These are phyloP conservation scores for Zancudomyces culisetae DNA, from an alignment of 371 early-diverging fungal species.

Conservation along the genomic window DNA sequence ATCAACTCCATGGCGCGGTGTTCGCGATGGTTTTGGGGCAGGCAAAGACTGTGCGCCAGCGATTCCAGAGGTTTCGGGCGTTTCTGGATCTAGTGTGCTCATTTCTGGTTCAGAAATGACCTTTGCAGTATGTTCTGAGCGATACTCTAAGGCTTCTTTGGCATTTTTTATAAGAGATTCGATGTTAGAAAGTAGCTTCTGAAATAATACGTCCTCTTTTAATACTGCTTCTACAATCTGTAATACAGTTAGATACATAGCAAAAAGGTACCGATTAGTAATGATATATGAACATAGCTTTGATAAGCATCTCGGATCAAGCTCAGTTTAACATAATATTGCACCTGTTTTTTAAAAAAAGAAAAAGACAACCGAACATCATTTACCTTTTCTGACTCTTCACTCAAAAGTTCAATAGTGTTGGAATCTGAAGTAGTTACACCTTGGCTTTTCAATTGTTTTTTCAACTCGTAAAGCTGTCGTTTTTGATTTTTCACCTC, in stretches of 20 bases:
- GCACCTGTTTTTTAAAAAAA: background rate
- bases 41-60: too few relatives aligned
- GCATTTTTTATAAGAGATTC: slow-evolving; percentile 23
- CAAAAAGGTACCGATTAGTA: too few relatives aligned
- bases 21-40: too few relatives aligned
- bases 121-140: slow-evolving; percentile 19
- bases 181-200: slow-evolving; percentile 20
- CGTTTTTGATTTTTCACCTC: slow-evolving; percentile 17
- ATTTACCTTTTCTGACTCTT: background rate
- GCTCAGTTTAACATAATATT: too few relatives aligned
- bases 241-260: too few relatives aligned
- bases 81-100: too few relatives aligned
- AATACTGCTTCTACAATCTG: slow-evolving; percentile 23
- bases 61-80: too few relatives aligned
- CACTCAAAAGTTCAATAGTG: background rate
- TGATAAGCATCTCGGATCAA: too few relatives aligned
- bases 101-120: slow-evolving; percentile 12
- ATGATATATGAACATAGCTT: too few relatives aligned
- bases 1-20: too few relatives aligned
- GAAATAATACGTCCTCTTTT: slow-evolving; percentile 23
- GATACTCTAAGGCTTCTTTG: slow-evolving; percentile 19
- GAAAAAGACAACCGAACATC: background rate
- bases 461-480: slow-evolving; percentile 15
- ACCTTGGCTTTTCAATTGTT: slow-evolving; percentile 10
- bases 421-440: background rate